Base-by-base conservation (phyloP, 1,284 basidiomycete genomes). In the Fomitiporia mediterranea region DNA sequence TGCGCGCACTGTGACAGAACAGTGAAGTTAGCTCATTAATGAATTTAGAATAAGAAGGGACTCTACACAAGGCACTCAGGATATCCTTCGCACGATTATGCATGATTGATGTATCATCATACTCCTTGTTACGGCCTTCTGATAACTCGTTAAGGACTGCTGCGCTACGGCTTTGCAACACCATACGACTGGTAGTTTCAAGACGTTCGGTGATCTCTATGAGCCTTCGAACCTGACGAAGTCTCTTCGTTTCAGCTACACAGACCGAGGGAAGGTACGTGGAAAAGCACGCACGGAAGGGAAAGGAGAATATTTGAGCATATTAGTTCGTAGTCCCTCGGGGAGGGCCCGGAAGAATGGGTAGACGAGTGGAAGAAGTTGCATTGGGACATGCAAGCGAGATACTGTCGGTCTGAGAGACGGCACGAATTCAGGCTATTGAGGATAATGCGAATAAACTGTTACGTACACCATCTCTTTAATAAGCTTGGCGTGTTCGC, bases 11-110 rank as follows among this genome's bases (percentile, higher is more conserved):
- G n/a, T 13, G 37, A 1, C 17, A 23, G 11, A 9, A 19, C 21
- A 25, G 42, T 43, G 6, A 30, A 11, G n/a, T 43, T 42, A 43
- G 32, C 27, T 21, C 21, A 2, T 25, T 17, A 28, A 4, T 4
- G 15, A 15, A 35, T 42, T 23, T 32, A 34, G 38, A 25, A 9
- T 66, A 34, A 32, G 9, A 23, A 38, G n/a, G 15, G 19, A 28
- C 21, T 75, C 64, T 40, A 79, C 70, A 55, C 5, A 70, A 54
- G n/a, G 78, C 69, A 53, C 74, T 77, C 60, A 78, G 70, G 51
- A 79, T 67, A 61, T 80, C 78, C 57, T 72, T 74, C 4, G 73
- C 35, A 5, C n/a, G 23, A 27, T 40, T 17, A 28, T 27, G 30
- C n/a, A n/a, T 11, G 11, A 40, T 28, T 13, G 39, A 28, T 6